These are phyloP conservation scores for Paecilomyces fulvus DNA, from an alignment of 2,329 filamentous ascomycete species.

Conservation along the genomic window DNA sequence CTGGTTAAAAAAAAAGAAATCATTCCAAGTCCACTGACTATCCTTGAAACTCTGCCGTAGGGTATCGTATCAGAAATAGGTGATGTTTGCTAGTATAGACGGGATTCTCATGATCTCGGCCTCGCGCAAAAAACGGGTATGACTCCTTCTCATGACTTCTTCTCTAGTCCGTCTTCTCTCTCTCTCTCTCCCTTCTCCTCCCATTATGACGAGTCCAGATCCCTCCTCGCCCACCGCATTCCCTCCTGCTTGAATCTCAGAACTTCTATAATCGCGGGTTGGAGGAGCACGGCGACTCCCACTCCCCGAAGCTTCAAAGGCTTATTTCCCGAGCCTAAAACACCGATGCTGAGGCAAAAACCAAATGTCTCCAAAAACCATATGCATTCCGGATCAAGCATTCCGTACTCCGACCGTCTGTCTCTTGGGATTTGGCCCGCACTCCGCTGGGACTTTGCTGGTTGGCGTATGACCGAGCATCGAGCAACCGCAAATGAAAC, in stretches of 20 bases:
- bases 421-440: not conserved
- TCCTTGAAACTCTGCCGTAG: slow-evolving; percentile 28
- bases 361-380: slow-evolving; percentile 2
- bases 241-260: not conserved
- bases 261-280: not conserved
- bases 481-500: not conserved
- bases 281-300: not conserved
- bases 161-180: not conserved
- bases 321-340: slow-evolving; percentile 8
- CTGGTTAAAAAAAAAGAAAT: not conserved
- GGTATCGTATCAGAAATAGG: slow-evolving; percentile 36
- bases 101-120: slow-evolving; percentile 11
- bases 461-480: not conserved
- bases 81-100: slow-evolving; percentile 27
- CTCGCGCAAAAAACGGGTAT: not conserved
- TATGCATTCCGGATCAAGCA: slow-evolving; percentile 1
- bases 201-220: not conserved
- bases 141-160: not conserved
- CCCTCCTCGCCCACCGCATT: not conserved
- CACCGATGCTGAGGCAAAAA: slow-evolving; percentile 4
- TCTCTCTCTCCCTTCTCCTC: not conserved
- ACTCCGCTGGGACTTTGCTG: not conserved
- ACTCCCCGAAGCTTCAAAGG: not conserved
- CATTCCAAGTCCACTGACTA: not conserved
- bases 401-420: not conserved